Percentiles rank a stretch among this genome's conserved stretches.
Conservation (phyloP, 2,329 filamentous ascomycete species). For the Chrysosporium keratinophilum region DNA sequence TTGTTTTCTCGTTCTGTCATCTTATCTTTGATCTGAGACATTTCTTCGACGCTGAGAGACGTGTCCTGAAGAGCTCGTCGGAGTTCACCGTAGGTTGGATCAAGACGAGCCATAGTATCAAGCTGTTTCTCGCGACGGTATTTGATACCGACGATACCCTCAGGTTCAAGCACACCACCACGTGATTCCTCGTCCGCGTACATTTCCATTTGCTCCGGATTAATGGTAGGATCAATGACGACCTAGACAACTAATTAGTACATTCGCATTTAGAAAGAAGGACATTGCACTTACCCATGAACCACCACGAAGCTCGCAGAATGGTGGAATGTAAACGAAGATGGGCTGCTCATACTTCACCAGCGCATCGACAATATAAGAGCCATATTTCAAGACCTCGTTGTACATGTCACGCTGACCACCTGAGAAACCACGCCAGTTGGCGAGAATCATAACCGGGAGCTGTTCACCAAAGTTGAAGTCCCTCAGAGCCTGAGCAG, state of each 20-base stretch:
- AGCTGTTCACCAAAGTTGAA: slow-evolving; percentile 99
- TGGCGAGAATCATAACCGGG: slow-evolving; percentile 96
- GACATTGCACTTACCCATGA: slow-evolving; percentile 59
- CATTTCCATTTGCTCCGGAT: slow-evolving; percentile 96
- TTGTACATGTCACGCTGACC: slow-evolving; percentile 99
- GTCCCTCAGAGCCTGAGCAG: slow-evolving; percentile 93
- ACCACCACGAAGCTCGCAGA: slow-evolving; percentile 92
- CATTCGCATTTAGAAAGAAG: background rate
- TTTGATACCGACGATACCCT: slow-evolving; percentile 98
- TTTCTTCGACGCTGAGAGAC: slow-evolving; percentile 60
- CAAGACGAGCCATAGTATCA: slow-evolving; percentile 90
- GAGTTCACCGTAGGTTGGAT: slow-evolving; percentile 70
- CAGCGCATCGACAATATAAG: slow-evolving; percentile 95
- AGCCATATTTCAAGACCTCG: slow-evolving; percentile 98
- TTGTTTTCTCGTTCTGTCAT: slow-evolving; percentile 78
- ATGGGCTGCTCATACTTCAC: slow-evolving; percentile 98
- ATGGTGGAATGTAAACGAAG: slow-evolving; percentile 97
- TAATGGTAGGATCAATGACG: slow-evolving; percentile 97
- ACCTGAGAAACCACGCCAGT: slow-evolving; percentile 99
- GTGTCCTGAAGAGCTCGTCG: slow-evolving; percentile 65
- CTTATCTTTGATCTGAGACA: slow-evolving; percentile 68
- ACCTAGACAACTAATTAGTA: slow-evolving; percentile 45
- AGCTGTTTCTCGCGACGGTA: slow-evolving; percentile 96
- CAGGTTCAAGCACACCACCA: slow-evolving; percentile 93
- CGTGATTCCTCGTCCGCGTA: slow-evolving; percentile 92